phyloP scores from a whole-genome alignment of 768 basidiomycete genomes.

The Tylopilus plumbeoviolaceoides region DNA sequence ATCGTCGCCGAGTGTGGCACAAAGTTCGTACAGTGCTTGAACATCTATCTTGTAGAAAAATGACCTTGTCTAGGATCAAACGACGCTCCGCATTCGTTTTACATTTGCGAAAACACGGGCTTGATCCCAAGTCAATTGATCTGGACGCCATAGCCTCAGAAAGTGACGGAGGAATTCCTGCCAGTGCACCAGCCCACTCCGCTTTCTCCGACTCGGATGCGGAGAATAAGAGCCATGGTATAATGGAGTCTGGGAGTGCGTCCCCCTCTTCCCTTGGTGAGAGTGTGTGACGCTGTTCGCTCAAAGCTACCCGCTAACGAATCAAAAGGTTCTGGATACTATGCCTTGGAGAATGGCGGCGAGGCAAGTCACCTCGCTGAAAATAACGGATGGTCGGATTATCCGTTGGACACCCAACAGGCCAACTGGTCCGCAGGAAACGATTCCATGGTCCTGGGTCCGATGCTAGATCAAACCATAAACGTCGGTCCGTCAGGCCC shows the following conservation, averaged over 20 bases:
- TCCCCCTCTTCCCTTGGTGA: slow-evolving; percentile 6
- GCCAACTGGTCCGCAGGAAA: slow-evolving; percentile 1
- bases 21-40: slow-evolving; percentile 31
- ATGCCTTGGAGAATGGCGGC: neutral
- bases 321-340: slow-evolving; percentile 12
- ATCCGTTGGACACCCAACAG: slow-evolving; percentile 3
- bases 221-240: neutral
- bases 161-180: neutral
- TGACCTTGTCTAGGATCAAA: slow-evolving; percentile 47
- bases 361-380: neutral
- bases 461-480: slow-evolving; percentile 4
- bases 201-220: slow-evolving; percentile 1
- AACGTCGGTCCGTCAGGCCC: neutral
- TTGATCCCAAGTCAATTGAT: slow-evolving; percentile 24
- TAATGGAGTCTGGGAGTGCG: slow-evolving; percentile 4
- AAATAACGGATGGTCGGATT: slow-evolving; percentile 4
- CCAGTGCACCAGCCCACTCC: slow-evolving; percentile 19
- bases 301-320: neutral
- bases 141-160: slow-evolving; percentile 23
- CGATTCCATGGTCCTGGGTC: neutral
- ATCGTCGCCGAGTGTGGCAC: slow-evolving; percentile 43
- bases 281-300: slow-evolving; percentile 11
- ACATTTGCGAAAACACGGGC: slow-evolving; percentile 51
- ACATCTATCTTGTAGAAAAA: neutral
- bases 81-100: slow-evolving; percentile 53